These are phyloP conservation scores for Aspergillus caelatus DNA, from an alignment of 2,329 filamentous ascomycete genomes.

Conservation along the genomic window DNA sequence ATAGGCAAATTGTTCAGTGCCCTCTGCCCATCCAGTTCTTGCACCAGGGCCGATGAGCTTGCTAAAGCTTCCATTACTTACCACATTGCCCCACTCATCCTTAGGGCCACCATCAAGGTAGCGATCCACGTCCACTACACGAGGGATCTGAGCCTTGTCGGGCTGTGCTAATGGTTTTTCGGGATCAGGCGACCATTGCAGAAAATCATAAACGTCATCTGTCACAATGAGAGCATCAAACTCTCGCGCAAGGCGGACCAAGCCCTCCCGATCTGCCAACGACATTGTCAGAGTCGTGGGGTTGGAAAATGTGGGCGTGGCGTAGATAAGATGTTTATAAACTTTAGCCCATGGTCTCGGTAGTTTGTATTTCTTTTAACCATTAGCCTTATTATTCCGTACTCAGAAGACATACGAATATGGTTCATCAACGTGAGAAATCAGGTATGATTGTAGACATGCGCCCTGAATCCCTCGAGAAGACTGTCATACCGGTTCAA, in stretches of 20 bases:
- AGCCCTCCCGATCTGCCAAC: constrained; percentile 63
- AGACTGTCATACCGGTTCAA: constrained; percentile 44
- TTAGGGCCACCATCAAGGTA: constrained; percentile 63
- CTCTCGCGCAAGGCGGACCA: constrained; percentile 76
- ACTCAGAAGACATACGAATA: not conserved
- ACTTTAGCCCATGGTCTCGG: constrained; percentile 68
- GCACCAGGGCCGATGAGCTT: constrained; percentile 83
- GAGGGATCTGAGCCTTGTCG: constrained; percentile 60
- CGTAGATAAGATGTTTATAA: constrained; percentile 86
- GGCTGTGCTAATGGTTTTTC: constrained; percentile 16
- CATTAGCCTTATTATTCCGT: not conserved
- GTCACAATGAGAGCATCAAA: constrained; percentile 81
- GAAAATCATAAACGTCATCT: constrained; percentile 93
- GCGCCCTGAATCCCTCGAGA: not conserved
- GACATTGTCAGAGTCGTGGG: constrained; percentile 84
- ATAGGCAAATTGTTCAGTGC: constrained; percentile 62
- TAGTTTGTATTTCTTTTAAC: constrained; percentile 57
- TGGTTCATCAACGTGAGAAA: not conserved
- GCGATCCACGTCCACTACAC: constrained; percentile 77
- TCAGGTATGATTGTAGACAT: not conserved
- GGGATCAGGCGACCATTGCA: constrained; percentile 69
- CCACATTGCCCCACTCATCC: constrained; percentile 73
- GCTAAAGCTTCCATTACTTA: constrained; percentile 87
- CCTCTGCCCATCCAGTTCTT: constrained; percentile 87
- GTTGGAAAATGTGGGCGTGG: constrained; percentile 86